Conservation (phyloP, 306 rosid species). For the Lathyrus aphaca region DNA sequence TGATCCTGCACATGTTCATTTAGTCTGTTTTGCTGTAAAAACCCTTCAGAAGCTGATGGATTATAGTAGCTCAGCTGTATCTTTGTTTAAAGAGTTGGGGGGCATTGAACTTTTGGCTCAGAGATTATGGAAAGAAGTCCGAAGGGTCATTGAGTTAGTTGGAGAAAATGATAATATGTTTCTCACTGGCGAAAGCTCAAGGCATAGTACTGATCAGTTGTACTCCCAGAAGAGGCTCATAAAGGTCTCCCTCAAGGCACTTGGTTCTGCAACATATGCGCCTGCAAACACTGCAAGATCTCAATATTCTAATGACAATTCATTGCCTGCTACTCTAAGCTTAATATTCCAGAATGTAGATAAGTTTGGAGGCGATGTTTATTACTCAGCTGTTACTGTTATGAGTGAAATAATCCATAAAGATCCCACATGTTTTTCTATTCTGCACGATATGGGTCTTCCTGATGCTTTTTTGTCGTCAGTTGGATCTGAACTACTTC, state of each 20-base stretch:
- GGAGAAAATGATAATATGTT: conserved; percentile 53
- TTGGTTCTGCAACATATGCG: conserved; percentile 89
- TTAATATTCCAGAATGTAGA: conserved; percentile 69
- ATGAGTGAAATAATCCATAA: conserved; percentile 98
- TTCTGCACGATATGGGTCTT: conserved; percentile 93
- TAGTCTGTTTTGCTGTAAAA: conserved; percentile 94
- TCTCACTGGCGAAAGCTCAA: conserved; percentile 76
- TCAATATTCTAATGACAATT: conserved; percentile 66
- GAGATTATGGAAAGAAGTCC: conserved; percentile 85
- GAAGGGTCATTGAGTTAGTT: conserved; percentile 72
- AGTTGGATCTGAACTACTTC: conserved; percentile 76
- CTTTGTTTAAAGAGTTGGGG: conserved; percentile 93
- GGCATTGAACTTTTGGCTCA: conserved; percentile 92
- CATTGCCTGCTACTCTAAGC: conserved; percentile 71
- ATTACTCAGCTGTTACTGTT: conserved; percentile 91
- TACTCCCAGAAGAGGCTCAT: conserved; percentile 87
- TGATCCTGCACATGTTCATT: conserved; percentile 85
- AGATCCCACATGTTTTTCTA: conserved; percentile 87
- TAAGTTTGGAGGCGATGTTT: conserved; percentile 96
- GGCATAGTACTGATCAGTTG: conserved; percentile 64
- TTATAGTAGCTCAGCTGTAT: conserved; percentile 93
- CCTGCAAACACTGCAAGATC: conserved; percentile 72
- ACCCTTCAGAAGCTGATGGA: conserved; percentile 99
- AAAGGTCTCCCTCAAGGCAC: conserved; percentile 90
- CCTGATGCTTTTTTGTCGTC: conserved; percentile 88